Evolutionary conservation across 352 stramenopile genomes (phyloP), one percentile per base, ranked within the genome.

Genomic region (Pythium dissimile): DNA sequence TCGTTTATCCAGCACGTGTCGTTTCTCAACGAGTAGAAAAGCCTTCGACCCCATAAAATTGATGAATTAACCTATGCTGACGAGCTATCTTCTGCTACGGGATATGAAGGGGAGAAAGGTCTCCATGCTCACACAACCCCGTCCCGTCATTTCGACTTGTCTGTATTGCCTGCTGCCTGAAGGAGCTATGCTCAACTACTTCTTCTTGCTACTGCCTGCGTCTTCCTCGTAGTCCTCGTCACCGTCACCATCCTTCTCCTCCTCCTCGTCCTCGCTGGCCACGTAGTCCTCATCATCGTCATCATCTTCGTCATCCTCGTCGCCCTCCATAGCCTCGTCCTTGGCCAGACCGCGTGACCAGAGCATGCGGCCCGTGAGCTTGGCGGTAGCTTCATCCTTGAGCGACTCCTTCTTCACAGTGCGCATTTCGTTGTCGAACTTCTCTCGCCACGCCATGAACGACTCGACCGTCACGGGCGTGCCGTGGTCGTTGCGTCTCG

Each of bases 1-100:
- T 95, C 85, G 39, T 95, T 95, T 59, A 93, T 85, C 24, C 85
- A 95, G 49, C 80, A 91, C 49, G 83, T 95, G 9, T 92, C 85
- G n/a, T 95, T 95, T 54, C 66, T 84, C 9, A 69, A 73, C 37
- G 53, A 48, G 30, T 41, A 35, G 31, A 35, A 54, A 50, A 1
- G n/a, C 10, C 46, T 37, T 26, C 9, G 28, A n/a, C n/a, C n/a
- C n/a, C n/a, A n/a, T n/a, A n/a, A n/a, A n/a, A n/a, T n/a, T n/a
- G n/a, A n/a, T n/a, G n/a, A n/a, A n/a, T n/a, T n/a, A n/a, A n/a
- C n/a, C n/a, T n/a, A n/a, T n/a, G n/a, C n/a, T n/a, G n/a, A n/a
- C n/a, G n/a, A n/a, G n/a, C n/a, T n/a, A n/a, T n/a, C n/a, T n/a
- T n/a, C n/a, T n/a, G n/a, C n/a, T n/a, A n/a, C n/a, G n/a, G n/a